phyloP scores from a whole-genome alignment of 2,329 filamentous ascomycete genomes.

The Geosmithia flava region DNA sequence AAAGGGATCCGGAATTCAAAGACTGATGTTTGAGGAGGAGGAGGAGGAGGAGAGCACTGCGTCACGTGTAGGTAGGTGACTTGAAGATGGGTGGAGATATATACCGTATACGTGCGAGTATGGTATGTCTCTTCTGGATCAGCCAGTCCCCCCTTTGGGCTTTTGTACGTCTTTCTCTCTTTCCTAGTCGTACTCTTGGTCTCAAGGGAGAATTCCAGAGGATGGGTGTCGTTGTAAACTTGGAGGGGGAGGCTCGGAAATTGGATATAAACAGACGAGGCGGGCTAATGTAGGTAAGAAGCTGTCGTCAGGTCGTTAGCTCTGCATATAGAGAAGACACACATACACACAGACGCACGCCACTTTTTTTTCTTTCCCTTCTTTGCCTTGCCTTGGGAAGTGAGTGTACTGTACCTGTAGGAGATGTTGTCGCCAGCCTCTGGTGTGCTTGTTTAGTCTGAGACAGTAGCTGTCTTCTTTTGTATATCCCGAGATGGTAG shows the following conservation, averaged over 20 bases:
- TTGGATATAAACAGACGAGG: not conserved
- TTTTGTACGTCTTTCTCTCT: not conserved
- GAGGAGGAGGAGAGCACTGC: slow-evolving; percentile 1
- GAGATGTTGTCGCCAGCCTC: too few species aligned
- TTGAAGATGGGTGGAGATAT: slow-evolving; percentile 4
- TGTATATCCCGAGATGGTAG: not conserved
- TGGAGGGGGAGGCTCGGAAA: not conserved
- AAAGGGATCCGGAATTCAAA: slow-evolving; percentile 4
- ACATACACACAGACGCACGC: not conserved
- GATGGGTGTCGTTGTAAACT: not conserved
- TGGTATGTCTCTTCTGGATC: slow-evolving; percentile 10
- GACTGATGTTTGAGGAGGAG: not conserved
- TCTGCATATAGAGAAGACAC: not conserved
- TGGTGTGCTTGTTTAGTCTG: not conserved
- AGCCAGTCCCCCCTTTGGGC: slow-evolving; percentile 6
- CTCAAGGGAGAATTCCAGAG: not conserved
- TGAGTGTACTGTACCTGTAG: too few species aligned
- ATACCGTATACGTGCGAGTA: too few species aligned
- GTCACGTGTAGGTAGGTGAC: slow-evolving; percentile 15
- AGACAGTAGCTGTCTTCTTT: too few species aligned
- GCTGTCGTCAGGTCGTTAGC: not conserved
- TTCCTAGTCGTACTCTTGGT: not conserved
- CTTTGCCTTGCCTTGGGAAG: too few species aligned
- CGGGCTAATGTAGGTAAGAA: not conserved
- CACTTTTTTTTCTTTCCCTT: not conserved